phyloP scores from a whole-genome alignment of 2,329 filamentous ascomycete genomes.

The Calonectria multiphialidica region DNA sequence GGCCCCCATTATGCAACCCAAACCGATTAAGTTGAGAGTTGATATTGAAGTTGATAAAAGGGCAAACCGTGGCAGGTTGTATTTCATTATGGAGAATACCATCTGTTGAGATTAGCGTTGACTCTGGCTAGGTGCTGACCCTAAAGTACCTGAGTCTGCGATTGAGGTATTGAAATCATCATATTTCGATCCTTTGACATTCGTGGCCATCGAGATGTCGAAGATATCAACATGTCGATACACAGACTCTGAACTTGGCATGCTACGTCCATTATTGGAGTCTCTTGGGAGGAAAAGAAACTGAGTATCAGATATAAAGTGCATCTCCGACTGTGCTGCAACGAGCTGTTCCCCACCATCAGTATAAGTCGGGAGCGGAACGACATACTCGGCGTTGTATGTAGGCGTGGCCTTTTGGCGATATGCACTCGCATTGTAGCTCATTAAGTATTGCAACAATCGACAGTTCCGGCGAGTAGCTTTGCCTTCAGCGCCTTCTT shows the following conservation, averaged over 20 bases:
- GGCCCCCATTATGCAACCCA: slow-evolving; percentile 76
- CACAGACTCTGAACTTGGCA: slow-evolving; percentile 62
- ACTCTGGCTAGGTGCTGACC: neutral
- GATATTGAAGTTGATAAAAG: slow-evolving; percentile 77
- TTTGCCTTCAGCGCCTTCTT: slow-evolving; percentile 40
- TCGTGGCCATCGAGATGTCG: slow-evolving; percentile 71
- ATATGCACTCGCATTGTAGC: slow-evolving; percentile 39
- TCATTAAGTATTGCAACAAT: slow-evolving; percentile 74
- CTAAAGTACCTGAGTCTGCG: slow-evolving; percentile 31
- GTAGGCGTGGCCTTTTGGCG: slow-evolving; percentile 44
- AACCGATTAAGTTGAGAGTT: slow-evolving; percentile 74
- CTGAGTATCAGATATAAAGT: slow-evolving; percentile 71
- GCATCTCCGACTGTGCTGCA: slow-evolving; percentile 77
- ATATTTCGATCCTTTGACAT: slow-evolving; percentile 64
- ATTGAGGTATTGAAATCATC: slow-evolving; percentile 48
- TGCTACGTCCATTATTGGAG: slow-evolving; percentile 69
- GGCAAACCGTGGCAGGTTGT: slow-evolving; percentile 71
- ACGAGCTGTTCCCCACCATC: slow-evolving; percentile 64
- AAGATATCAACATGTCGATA: slow-evolving; percentile 80
- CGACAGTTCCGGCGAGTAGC: slow-evolving; percentile 67
- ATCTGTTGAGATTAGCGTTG: slow-evolving; percentile 36
- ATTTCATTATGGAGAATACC: slow-evolving; percentile 68
- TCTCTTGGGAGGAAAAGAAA: slow-evolving; percentile 78
- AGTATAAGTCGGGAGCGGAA: slow-evolving; percentile 71
- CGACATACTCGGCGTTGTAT: slow-evolving; percentile 73